Percentiles rank a stretch among this genome's conserved stretches.
These are phyloP conservation scores for Gastrolobium villosum DNA, from an alignment of 306 rosid species.

Conservation along the genomic window DNA sequence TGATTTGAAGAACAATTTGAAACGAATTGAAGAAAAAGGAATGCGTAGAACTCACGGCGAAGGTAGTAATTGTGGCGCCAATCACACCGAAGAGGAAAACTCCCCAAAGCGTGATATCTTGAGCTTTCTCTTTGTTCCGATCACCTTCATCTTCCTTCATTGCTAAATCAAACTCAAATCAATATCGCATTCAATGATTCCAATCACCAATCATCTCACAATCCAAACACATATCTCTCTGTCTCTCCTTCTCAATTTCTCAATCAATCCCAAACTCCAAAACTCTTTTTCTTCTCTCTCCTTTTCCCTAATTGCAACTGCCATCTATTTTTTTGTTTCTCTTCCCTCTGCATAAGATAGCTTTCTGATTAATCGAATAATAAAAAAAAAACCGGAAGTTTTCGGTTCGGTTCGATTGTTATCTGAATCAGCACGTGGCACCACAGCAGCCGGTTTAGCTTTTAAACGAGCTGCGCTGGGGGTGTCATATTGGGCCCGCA, in stretches of 20 bases:
- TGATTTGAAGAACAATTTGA: constrained; percentile 8
- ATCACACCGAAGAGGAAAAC: constrained; percentile 74
- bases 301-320: neutral
- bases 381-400: neutral
- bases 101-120: constrained; percentile 77
- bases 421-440: constrained; percentile 42
- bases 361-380: neutral
- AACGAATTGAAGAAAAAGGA: neutral
- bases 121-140: constrained; percentile 53
- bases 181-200: neutral
- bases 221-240: constrained; percentile 59
- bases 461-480: neutral
- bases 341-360: neutral
- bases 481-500: neutral
- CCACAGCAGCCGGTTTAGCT: neutral
- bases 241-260: neutral
- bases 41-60: constrained; percentile 67
- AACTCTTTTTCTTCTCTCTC: neutral
- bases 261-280: neutral
- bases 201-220: constrained; percentile 8
- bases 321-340: constrained; percentile 7
- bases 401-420: neutral
- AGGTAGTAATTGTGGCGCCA: constrained; percentile 79
- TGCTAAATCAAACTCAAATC: constrained; percentile 21
- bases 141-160: constrained; percentile 63